Base-by-base conservation (phyloP, 2,329 filamentous ascomycete genomes). In the Nannizzia gypsea region DNA sequence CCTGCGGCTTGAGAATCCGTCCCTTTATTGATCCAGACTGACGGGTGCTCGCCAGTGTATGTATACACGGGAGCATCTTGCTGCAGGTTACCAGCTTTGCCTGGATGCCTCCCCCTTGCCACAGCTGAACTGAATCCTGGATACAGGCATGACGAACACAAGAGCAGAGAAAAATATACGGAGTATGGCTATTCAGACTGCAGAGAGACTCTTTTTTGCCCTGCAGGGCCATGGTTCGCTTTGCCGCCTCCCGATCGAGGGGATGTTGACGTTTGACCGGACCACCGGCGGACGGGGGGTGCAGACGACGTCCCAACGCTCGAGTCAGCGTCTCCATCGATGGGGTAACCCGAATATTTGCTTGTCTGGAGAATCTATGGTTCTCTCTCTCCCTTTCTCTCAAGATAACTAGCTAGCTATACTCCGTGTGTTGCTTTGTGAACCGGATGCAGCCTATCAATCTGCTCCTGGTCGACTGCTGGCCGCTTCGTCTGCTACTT, bases 11-110 rank as follows among this genome's bases (percentile, higher is more conserved):
- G 54, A 24, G 54, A 36, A 56, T 56, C 54, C 54, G 54, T 38
- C 17, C 36, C 54, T 56, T 56, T 56, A 60, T 56, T 55, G 60
- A 62, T 62, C 60, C 60, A 60, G 60, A 26, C 60, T 58, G 58
- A 55, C 58, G 60, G 60, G 24, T 54, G 20, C 9, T 36, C 22
- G 57, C 26, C 15, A 24, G 55, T 42, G 38, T 42, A 17, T 42
- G 31, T 34, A 34, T 34, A n/a, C n/a, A n/a, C n/a, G n/a, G n/a
- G n/a, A n/a, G n/a, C n/a, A 42, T 17, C n/a, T 6, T 42, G 13
- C 38, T 42, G 31, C 5, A 15, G 38, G 38, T 42, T 17, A 42
- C 31, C 38, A 42, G 38, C 38, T 42, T 34, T 42, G 56, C 59
- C n/a, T 34, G n/a, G n/a, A n/a, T n/a, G n/a, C n/a, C n/a, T 6